These are phyloP conservation scores for Trypanosoma cruzi DNA, from an alignment of 208 protist species.

Conservation along the genomic window DNA sequence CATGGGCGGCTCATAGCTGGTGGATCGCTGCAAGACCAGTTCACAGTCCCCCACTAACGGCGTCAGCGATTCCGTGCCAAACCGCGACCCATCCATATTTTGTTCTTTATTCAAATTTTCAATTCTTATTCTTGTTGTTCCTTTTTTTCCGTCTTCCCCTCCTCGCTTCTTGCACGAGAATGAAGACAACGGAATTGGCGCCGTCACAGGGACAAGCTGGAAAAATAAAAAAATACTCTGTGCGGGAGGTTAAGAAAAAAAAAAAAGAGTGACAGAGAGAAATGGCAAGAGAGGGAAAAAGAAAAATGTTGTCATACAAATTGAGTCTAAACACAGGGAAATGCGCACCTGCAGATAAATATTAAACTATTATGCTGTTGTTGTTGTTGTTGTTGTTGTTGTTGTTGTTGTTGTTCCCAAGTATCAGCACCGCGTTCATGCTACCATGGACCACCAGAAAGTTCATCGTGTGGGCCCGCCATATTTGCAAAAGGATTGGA, in stretches of 20 bases:
- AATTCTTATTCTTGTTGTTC: not conserved
- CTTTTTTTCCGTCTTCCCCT: not conserved
- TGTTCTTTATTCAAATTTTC: constrained; percentile 15
- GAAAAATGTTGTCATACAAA: too few relatives aligned
- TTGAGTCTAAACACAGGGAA: too few relatives aligned
- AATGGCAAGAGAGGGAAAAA: too few relatives aligned
- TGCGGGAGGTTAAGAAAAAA: not conserved
- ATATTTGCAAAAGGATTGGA: constrained; percentile 32
- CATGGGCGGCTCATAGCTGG: constrained; percentile 83
- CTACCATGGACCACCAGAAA: constrained; percentile 4
- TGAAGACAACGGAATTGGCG: too few relatives aligned
- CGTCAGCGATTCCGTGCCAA: constrained; percentile 3
- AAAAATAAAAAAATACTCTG: not conserved
- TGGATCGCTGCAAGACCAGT: constrained; percentile 51
- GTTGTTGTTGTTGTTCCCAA: not conserved
- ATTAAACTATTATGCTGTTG: too few relatives aligned
- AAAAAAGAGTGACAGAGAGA: not conserved
- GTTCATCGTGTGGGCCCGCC: constrained; percentile 1
- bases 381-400: too few relatives aligned
- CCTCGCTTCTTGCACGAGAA: not conserved
- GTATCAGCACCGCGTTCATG: not conserved
- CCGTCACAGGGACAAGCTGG: too few relatives aligned
- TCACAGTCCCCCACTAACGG: constrained; percentile 68
- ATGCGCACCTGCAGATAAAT: too few relatives aligned
- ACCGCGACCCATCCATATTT: constrained; percentile 19